Evolutionary conservation across 768 basidiomycete genomes (phyloP), one percentile per base, ranked within the genome.

Genomic region (Lentinula lateritia): DNA sequence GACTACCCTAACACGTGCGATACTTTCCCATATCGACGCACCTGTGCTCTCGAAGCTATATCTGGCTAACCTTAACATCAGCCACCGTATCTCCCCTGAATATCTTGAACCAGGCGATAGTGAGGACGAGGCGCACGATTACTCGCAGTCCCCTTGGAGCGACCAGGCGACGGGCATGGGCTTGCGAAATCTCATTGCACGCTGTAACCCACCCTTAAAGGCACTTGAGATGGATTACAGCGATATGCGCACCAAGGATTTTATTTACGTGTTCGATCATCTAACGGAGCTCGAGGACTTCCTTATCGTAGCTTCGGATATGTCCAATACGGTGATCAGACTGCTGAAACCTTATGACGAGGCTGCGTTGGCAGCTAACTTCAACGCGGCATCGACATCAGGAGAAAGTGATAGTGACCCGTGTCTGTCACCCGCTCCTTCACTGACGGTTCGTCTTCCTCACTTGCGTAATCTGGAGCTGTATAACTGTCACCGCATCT

Each of bases 161-260:
- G 90, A 92, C 70, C 86, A 81, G 52, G 87, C 87, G 20, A 92
- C 88, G 2, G 90, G 90, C 20, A 89, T 91, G 88, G 90, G 90
- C 10, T 73, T 92, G 20, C 85, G 90, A 34, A 79, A 75, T 50
- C 80, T 92, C 59, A 78, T 91, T 36, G 67, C 73, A 8, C 82
- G 87, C 9, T 86, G 80, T 61, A 75, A 74, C 53, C 90, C 90
- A 2, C 87, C 87, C 13, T 73, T 92, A 43, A 78, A 78, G 52
- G 71, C 84, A 36, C 80, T 92, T 23, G 82, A 87, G 68, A 92
- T 92, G 90, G 86, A 92, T 66, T 88, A 86, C 66, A 86, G 87
- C 58, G 90, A 92, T 73, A 86, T 90, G 84, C 86, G 89, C 50
- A 92, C 89, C 36, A 92, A 90, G 73, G 90, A 92, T 68, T 92